Conservation (phyloP, 2,329 filamentous ascomycete genomes). For the Rhynchosporium agropyri region DNA sequence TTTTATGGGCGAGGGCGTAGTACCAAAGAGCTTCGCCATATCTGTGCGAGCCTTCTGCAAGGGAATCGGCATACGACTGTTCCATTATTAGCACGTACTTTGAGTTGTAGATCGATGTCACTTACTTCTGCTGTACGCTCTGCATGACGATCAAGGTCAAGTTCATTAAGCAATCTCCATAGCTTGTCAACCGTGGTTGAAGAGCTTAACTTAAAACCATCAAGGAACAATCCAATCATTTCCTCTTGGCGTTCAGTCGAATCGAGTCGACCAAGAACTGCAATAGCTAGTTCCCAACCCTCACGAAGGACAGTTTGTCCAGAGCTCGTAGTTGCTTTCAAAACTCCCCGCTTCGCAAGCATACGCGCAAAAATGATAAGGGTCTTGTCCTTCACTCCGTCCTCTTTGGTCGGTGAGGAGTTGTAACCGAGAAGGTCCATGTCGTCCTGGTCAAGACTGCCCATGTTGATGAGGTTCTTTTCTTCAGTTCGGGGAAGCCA, state of each 20-base stretch:
- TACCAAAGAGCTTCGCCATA: constrained; percentile 90
- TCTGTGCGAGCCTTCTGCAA: constrained; percentile 71
- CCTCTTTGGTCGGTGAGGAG: constrained; percentile 58
- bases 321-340: constrained; percentile 29
- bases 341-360: constrained; percentile 56
- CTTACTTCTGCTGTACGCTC: constrained; percentile 80
- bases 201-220: constrained; percentile 71
- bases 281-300: constrained; percentile 89
- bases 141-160: constrained; percentile 78
- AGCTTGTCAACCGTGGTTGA: constrained; percentile 77
- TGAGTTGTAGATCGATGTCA: constrained; percentile 23
- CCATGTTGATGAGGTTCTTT: constrained; percentile 56
- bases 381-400: constrained; percentile 77
- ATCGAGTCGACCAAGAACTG: constrained; percentile 80
- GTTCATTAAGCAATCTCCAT: constrained; percentile 73
- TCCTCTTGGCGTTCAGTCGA: constrained; percentile 70
- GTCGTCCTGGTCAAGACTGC: constrained; percentile 77
- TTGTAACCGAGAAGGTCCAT: constrained; percentile 75
- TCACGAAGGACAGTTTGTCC: constrained; percentile 52
- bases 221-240: constrained; percentile 72
- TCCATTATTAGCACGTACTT: constrained; percentile 32
- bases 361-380: constrained; percentile 75
- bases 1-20: constrained; percentile 81
- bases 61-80: constrained; percentile 80
- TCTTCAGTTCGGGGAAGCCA: constrained; percentile 72